These are phyloP conservation scores for Xylariaceae sp. DNA, from an alignment of 2,329 filamentous ascomycete species.

Conservation along the genomic window DNA sequence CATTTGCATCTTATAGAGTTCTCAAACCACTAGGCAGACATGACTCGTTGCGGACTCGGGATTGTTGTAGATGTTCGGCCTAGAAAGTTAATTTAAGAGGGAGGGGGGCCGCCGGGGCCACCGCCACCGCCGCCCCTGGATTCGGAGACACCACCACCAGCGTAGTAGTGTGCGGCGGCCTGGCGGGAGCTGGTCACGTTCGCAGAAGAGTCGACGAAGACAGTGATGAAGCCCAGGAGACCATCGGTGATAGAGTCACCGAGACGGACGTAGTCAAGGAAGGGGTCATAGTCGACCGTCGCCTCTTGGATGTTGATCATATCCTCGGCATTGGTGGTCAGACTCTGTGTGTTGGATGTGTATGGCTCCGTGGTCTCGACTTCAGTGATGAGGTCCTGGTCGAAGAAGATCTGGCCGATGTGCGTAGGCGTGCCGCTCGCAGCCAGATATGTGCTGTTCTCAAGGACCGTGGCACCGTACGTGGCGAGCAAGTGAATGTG, in stretches of 20 bases:
- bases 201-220: constrained; percentile 41
- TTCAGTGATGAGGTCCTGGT: constrained; percentile 46
- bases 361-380: constrained; percentile 46
- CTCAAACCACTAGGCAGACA: no score
- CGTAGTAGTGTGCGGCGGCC: constrained; percentile 26
- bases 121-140: no score
- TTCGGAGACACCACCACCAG: constrained; percentile 20
- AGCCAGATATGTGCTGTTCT: constrained; percentile 42
- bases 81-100: no score
- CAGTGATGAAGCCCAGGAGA: constrained; percentile 45
- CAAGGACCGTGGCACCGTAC: constrained; percentile 30
- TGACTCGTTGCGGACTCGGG: no score
- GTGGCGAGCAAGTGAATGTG: constrained; percentile 33
- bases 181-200: constrained; percentile 20
- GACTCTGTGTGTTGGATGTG: constrained; percentile 35
- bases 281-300: constrained; percentile 48
- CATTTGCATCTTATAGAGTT: no score
- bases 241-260: constrained; percentile 46
- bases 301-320: constrained; percentile 44
- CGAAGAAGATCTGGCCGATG: constrained; percentile 58
- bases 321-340: constrained; percentile 49
- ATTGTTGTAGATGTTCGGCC: no score
- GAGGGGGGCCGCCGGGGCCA: no score
- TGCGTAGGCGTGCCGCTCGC: constrained; percentile 47
- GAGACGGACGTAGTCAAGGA: constrained; percentile 52